phyloP scores from a whole-genome alignment of 331 rosid species.

The Saraca asoca region DNA sequence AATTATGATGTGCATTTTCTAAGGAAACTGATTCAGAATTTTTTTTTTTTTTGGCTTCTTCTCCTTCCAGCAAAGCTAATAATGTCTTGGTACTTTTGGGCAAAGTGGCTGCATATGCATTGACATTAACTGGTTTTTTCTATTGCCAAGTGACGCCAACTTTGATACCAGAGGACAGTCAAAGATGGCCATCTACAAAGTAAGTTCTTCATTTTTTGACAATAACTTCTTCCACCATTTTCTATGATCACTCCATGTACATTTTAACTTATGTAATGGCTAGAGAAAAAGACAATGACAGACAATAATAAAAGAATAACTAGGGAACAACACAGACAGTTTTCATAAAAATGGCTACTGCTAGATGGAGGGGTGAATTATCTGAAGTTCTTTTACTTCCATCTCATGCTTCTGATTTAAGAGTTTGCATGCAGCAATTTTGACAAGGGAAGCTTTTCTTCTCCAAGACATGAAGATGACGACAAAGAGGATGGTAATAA shows the following conservation, averaged over 20 bases:
- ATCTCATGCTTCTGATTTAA: slow-evolving; percentile 31
- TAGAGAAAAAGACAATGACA: slow-evolving; percentile 19
- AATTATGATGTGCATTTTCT: slow-evolving; percentile 13
- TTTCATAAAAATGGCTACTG: background rate
- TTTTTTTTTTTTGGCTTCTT: background rate
- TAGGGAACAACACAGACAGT: no score
- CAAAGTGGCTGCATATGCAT: slow-evolving; percentile 75
- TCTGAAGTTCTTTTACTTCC: slow-evolving; percentile 8
- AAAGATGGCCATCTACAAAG: slow-evolving; percentile 38
- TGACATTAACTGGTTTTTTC: slow-evolving; percentile 76
- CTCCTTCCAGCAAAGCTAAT: slow-evolving; percentile 71
- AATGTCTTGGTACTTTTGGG: slow-evolving; percentile 72
- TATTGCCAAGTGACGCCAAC: slow-evolving; percentile 67
- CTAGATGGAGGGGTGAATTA: slow-evolving; percentile 19
- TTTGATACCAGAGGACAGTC: slow-evolving; percentile 46
- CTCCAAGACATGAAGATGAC: slow-evolving; percentile 6
- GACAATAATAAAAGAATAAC: background rate
- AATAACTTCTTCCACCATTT: slow-evolving; percentile 14
- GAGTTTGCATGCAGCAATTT: slow-evolving; percentile 42
- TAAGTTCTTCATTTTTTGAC: slow-evolving; percentile 39
- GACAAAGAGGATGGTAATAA: slow-evolving; percentile 49
- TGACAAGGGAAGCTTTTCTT: slow-evolving; percentile 36
- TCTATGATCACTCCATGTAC: background rate
- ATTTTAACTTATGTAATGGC: slow-evolving; percentile 3
- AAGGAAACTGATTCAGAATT: slow-evolving; percentile 44